Conservation (phyloP, 352 stramenopile species). For the Blastocystis sp. region DNA sequence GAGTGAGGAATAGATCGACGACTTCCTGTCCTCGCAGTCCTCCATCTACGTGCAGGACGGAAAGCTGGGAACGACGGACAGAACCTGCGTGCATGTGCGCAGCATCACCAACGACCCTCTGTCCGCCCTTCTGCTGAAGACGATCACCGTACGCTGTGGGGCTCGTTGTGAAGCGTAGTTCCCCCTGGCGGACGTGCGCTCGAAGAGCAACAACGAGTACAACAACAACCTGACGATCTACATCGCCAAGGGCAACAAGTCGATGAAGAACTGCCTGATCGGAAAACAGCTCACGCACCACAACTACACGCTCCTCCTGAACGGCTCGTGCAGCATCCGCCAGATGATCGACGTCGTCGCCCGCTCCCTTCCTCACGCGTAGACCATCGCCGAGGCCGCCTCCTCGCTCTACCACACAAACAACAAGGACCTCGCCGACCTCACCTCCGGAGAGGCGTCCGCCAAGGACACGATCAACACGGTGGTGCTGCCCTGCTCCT, state of each 20-base stretch:
- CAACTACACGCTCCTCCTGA: constrained; percentile 59
- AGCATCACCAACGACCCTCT: constrained; percentile 55
- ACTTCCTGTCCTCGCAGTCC: constrained; percentile 32
- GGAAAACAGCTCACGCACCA: constrained; percentile 16
- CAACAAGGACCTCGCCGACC: constrained; percentile 44
- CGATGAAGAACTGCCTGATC: not conserved
- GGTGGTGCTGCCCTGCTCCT: constrained; percentile 56
- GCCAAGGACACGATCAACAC: constrained; percentile 62
- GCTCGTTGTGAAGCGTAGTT: constrained; percentile 12
- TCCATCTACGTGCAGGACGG: constrained; percentile 55
- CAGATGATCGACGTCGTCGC: constrained; percentile 44
- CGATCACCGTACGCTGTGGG: constrained; percentile 3
- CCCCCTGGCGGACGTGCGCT: constrained; percentile 25
- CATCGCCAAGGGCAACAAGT: constrained; percentile 22
- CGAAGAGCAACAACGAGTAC: constrained; percentile 14
- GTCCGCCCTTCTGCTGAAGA: constrained; percentile 28
- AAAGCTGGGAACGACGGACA: constrained; percentile 16
- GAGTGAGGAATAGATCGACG: constrained; percentile 21
- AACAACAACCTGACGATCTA: constrained; percentile 68
- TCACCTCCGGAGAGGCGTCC: constrained; percentile 33
- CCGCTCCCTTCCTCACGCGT: not conserved
- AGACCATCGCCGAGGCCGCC: constrained; percentile 34
- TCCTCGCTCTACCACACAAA: constrained; percentile 42
- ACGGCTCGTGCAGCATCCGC: constrained; percentile 50
- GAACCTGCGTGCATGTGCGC: constrained; percentile 42